These are phyloP conservation scores for Ascochyta koolunga DNA, from an alignment of 2,329 filamentous ascomycete species.

Conservation along the genomic window DNA sequence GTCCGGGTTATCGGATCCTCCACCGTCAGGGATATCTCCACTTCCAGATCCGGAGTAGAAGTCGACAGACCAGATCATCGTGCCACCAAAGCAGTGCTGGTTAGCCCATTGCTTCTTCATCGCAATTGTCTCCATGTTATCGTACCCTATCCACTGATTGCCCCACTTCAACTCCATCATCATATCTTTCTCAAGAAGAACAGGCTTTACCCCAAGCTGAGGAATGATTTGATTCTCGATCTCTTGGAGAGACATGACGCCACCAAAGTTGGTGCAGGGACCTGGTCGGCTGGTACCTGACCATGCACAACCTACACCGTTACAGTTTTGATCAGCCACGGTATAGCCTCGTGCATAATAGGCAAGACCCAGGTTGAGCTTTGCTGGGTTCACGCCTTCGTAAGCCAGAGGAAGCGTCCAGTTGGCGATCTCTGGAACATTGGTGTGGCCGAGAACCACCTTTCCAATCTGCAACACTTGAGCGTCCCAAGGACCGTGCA, in stretches of 20 bases:
- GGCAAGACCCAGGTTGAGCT: constrained; percentile 53
- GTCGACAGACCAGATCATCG: constrained; percentile 29
- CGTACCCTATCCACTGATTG: constrained; percentile 49
- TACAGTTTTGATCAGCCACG: constrained; percentile 19
- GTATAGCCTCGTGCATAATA: constrained; percentile 53
- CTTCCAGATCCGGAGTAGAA: constrained; percentile 11
- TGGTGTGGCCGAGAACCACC: neutral
- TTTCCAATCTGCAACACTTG: constrained; percentile 23
- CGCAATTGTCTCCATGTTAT: constrained; percentile 46
- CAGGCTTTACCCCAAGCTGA: constrained; percentile 20
- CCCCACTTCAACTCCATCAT: constrained; percentile 43
- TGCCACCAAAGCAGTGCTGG: constrained; percentile 28
- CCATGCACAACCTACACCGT: constrained; percentile 19
- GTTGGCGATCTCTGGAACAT: neutral
- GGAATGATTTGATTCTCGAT: constrained; percentile 41
- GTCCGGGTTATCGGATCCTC: neutral
- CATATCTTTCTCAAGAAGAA: constrained; percentile 31
- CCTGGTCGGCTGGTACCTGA: constrained; percentile 15
- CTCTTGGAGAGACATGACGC: constrained; percentile 42
- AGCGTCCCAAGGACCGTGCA: constrained; percentile 40
- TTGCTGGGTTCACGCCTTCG: constrained; percentile 48
- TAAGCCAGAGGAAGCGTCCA: constrained; percentile 52
- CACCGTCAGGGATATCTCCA: neutral
- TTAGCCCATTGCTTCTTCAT: constrained; percentile 56
- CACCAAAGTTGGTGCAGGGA: constrained; percentile 31